A percentile compares a stretch with the other conserved stretches of the same genome.
Conservation (phyloP, 768 basidiomycete species). For the Dioszegia hungarica region DNA sequence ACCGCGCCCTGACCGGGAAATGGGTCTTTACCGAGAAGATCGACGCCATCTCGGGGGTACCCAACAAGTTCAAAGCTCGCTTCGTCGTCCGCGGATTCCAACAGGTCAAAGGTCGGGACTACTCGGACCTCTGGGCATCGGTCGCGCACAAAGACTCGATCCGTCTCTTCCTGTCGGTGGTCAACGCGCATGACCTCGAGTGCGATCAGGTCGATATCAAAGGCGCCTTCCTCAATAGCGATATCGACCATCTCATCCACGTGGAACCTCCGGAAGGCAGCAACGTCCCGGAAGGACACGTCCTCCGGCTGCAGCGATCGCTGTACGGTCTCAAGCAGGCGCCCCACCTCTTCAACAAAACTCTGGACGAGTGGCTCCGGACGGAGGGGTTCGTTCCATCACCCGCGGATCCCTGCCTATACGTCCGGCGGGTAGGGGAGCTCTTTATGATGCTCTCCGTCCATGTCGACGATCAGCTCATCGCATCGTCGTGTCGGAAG, state of each 20-base stretch:
- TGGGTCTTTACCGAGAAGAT: slow-evolving; percentile 7
- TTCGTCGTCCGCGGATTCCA: slow-evolving; percentile 1
- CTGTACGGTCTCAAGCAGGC: slow-evolving; percentile 7
- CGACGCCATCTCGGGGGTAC: slow-evolving; percentile 1
- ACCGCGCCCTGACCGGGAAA: neutral
- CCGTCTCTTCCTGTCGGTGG: neutral
- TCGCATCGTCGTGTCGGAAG: slow-evolving; percentile 8
- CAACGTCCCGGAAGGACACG: neutral
- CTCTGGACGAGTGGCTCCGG: neutral
- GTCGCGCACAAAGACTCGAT: slow-evolving; percentile 4
- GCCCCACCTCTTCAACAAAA: slow-evolving; percentile 3
- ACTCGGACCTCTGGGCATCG: neutral
- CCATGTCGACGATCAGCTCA: slow-evolving; percentile 22
- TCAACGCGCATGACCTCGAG: neutral
- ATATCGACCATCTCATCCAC: slow-evolving; percentile 3
- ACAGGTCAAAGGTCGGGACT: neutral
- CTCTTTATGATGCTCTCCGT: slow-evolving; percentile 4
- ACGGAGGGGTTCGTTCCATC: neutral
- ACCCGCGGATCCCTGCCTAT: slow-evolving; percentile 16
- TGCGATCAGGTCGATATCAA: slow-evolving; percentile 3
- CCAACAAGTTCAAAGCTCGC: slow-evolving; percentile 3
- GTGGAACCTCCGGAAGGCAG: neutral
- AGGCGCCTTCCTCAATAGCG: slow-evolving; percentile 5
- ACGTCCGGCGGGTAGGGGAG: neutral
- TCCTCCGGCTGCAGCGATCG: neutral